A percentile compares a stretch with the other conserved stretches of the same genome.
phyloP scores from a whole-genome alignment of 306 rosid genomes.

The Sesbania bispinosa region DNA sequence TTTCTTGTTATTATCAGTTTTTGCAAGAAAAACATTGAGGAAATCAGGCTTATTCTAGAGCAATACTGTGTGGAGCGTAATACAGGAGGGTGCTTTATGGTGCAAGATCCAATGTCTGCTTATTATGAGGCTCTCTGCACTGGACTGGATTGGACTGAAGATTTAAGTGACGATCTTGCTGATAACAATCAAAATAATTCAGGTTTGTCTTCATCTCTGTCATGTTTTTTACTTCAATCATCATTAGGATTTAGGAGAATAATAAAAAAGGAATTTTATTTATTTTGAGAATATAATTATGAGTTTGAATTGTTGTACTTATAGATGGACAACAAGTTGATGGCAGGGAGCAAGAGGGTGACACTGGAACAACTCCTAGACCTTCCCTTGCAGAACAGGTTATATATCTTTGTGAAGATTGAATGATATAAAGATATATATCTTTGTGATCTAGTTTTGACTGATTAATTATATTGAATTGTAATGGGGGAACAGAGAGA shows the following conservation, averaged over 20 bases:
- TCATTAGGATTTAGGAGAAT: no score
- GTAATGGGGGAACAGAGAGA: slow-evolving; percentile 45
- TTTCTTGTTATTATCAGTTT: slow-evolving; percentile 40
- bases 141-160: slow-evolving; percentile 55
- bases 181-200: slow-evolving; percentile 1
- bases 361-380: not conserved
- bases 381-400: slow-evolving; percentile 48
- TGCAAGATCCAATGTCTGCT: slow-evolving; percentile 52
- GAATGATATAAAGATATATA: no score
- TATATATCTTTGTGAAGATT: not conserved
- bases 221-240: not conserved
- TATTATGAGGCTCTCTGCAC: slow-evolving; percentile 62
- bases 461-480: not conserved
- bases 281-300: no score
- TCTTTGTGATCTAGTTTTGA: not conserved
- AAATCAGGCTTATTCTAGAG: slow-evolving; percentile 45
- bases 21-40: slow-evolving; percentile 29
- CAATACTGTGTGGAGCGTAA: slow-evolving; percentile 40
- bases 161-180: slow-evolving; percentile 19
- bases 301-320: not conserved
- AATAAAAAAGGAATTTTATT: no score
- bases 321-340: slow-evolving; percentile 1
- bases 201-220: slow-evolving; percentile 12
- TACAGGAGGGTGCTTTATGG: slow-evolving; percentile 33
- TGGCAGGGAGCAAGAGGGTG: slow-evolving; percentile 1